These are phyloP conservation scores for Gossypioides kirkii DNA, from an alignment of 345 rosid genomes.

Conservation along the genomic window DNA sequence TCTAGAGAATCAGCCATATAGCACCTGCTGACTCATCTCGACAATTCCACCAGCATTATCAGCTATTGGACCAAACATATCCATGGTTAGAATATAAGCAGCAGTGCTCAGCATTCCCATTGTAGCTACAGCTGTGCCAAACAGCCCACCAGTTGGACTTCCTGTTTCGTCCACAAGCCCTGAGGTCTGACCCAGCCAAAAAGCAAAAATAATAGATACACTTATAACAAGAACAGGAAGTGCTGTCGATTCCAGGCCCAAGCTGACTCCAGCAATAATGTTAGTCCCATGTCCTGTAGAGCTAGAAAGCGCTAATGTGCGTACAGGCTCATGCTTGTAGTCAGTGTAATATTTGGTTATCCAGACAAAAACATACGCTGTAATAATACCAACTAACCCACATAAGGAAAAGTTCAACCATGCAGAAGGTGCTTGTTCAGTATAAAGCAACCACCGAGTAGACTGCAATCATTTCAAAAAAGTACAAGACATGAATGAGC, in stretches of 20 bases:
- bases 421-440: conserved; percentile 96
- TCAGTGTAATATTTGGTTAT: conserved; percentile 96
- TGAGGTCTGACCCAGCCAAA: conserved; percentile 89
- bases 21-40: conserved; percentile 99
- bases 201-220: conserved; percentile 71
- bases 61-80: conserved; percentile 99
- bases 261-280: conserved; percentile 95
- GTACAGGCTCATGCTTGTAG: conserved; percentile 97
- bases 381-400: conserved; percentile 92
- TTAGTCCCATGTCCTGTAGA: conserved; percentile 98
- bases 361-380: conserved; percentile 90
- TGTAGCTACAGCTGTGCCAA: conserved; percentile 98
- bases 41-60: conserved; percentile 99
- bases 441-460: conserved; percentile 93
- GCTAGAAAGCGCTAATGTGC: conserved; percentile 87
- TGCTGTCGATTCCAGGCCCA: conserved; percentile 98
- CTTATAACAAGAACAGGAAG: conserved; percentile 94
- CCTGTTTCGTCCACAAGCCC: conserved; percentile 92
- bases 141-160: conserved; percentile 82
- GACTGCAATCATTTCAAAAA: conserved; percentile 49
- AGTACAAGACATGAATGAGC: conserved; percentile 1
- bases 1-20: not conserved
- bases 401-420: conserved; percentile 93
- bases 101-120: conserved; percentile 99
- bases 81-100: conserved; percentile 98